Conservation (phyloP, 371 early-diverging fungal genomes). For the Smittium mucronatum region DNA sequence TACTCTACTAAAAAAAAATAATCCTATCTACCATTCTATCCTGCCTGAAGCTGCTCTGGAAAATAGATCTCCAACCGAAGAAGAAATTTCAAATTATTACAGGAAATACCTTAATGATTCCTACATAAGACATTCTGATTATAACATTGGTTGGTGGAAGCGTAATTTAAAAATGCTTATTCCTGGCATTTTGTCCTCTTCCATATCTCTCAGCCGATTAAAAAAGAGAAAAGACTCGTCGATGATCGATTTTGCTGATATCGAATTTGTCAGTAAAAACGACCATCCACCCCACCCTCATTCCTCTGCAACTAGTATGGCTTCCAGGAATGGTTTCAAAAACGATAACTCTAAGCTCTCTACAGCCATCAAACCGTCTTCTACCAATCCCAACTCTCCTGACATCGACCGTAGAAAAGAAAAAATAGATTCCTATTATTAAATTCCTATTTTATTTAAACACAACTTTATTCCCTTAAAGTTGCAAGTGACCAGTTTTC, state of each 20-base stretch:
- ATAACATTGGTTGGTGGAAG: constrained; percentile 63
- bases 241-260: constrained; percentile 16
- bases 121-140: constrained; percentile 53
- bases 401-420: constrained; percentile 24
- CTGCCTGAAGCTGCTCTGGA: constrained; percentile 15
- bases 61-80: constrained; percentile 43
- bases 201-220: constrained; percentile 13
- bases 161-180: constrained; percentile 50
- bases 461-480: too few species aligned
- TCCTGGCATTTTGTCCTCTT: constrained; percentile 48
- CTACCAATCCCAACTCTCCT: background rate
- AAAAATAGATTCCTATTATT: constrained; percentile 33
- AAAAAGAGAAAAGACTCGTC: constrained; percentile 9
- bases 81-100: constrained; percentile 62
- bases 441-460: too few species aligned
- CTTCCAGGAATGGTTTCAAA: background rate
- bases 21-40: too few species aligned
- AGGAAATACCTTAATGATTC: constrained; percentile 60
- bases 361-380: background rate
- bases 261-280: constrained; percentile 14
- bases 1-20: background rate
- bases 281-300: background rate
- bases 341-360: background rate
- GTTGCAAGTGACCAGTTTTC: too few species aligned
- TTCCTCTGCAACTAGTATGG: background rate